Evolutionary conservation across 192 early-diverging fungal genomes (phyloP).

Genomic region (Umbelopsis isabellina): DNA sequence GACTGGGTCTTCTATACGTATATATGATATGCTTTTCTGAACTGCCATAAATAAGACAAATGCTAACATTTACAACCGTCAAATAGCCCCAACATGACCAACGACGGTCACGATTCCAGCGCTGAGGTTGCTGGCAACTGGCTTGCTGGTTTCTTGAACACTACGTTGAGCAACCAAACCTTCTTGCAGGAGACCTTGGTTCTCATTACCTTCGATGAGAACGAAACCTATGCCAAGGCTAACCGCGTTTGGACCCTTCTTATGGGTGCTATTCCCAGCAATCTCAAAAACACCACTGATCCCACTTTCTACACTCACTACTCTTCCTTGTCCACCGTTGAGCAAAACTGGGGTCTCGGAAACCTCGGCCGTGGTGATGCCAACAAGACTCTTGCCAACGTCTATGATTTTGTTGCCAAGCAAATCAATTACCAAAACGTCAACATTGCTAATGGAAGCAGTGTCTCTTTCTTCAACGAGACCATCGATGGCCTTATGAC

Average conservation of each 20-base stretch:
- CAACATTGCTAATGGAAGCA: conserved; percentile 33
- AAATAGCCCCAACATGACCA: conserved; percentile 60
- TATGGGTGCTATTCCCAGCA: conserved; percentile 45
- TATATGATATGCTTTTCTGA: neutral
- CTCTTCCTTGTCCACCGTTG: conserved; percentile 62
- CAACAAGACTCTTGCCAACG: conserved; percentile 48
- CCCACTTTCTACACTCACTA: conserved; percentile 67
- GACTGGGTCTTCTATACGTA: conserved; percentile 12
- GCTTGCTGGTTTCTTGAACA: conserved; percentile 58
- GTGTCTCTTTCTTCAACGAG: conserved; percentile 39
- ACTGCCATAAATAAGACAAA: neutral
- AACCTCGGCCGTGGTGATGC: conserved; percentile 61
- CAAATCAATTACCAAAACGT: conserved; percentile 40
- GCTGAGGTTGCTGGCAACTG: conserved; percentile 50
- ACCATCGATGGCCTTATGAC: conserved; percentile 43
- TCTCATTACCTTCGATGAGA: conserved; percentile 46
- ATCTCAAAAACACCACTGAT: conserved; percentile 49
- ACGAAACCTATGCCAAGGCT: conserved; percentile 25
- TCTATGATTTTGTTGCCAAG: conserved; percentile 46
- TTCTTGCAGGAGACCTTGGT: conserved; percentile 50
- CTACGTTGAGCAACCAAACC: conserved; percentile 46
- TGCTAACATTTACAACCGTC: neutral
- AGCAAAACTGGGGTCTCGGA: conserved; percentile 67
- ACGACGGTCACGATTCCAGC: conserved; percentile 59
- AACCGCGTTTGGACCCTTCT: conserved; percentile 52